Evolutionary conservation across 495 filamentous ascomycete species (phyloP).

Genomic region (Pseudotulostoma volvatum): DNA sequence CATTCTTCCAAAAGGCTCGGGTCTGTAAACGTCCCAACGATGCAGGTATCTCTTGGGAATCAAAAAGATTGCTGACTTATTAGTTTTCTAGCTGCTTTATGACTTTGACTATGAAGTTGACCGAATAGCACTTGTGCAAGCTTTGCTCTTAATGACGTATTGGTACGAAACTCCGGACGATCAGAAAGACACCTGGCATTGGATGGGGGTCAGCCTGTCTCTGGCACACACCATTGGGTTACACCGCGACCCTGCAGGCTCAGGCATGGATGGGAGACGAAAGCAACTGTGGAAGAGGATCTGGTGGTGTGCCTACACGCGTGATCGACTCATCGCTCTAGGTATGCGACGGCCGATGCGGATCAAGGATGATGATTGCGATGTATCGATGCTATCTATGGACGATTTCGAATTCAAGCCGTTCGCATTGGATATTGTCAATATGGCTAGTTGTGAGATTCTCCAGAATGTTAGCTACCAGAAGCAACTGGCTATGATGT

Average conservation of each 20-base stretch:
- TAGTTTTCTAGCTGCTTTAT: conserved; percentile 37
- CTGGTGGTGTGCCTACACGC: conserved; percentile 91
- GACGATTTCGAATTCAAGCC: conserved; percentile 67
- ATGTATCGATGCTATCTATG: conserved; percentile 72
- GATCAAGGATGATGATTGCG: conserved; percentile 78
- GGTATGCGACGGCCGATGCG: conserved; percentile 80
- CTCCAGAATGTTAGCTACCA: conserved; percentile 48
- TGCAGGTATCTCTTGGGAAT: conserved; percentile 1
- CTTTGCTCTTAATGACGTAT: conserved; percentile 71
- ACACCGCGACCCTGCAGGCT: conserved; percentile 62
- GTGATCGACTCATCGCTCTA: conserved; percentile 72
- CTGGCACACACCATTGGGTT: conserved; percentile 71
- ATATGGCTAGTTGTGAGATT: conserved; percentile 52
- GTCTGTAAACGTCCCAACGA: conserved; percentile 22
- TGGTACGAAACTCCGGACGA: conserved; percentile 86
- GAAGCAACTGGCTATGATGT: conserved; percentile 63
- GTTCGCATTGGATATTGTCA: conserved; percentile 44
- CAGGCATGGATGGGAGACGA: conserved; percentile 50
- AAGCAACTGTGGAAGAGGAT: conserved; percentile 76
- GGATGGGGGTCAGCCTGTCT: conserved; percentile 78
- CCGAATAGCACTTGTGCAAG: conserved; percentile 67
- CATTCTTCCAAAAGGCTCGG: conserved; percentile 64
- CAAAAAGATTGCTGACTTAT: conserved; percentile 2
- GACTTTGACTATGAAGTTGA: conserved; percentile 79
- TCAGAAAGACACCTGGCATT: conserved; percentile 83